These are phyloP conservation scores for Diaporthe nobilis DNA, from an alignment of 2,329 filamentous ascomycete species.

Conservation along the genomic window DNA sequence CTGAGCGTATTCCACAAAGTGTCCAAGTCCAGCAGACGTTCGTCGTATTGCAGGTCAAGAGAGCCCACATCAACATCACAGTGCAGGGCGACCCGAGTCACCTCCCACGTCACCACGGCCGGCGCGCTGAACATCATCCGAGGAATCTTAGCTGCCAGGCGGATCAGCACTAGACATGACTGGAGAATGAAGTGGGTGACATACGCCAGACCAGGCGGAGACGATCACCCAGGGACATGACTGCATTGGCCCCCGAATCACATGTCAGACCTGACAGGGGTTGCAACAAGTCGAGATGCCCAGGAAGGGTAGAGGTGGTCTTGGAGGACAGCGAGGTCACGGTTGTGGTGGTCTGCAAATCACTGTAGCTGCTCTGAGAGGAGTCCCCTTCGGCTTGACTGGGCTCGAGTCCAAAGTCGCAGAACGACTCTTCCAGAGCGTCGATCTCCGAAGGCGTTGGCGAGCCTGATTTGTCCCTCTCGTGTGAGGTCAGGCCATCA, in stretches of 20 bases:
- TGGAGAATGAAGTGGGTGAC: slow-evolving; percentile 4
- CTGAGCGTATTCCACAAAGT: slow-evolving; percentile 52
- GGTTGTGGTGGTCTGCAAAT: background rate
- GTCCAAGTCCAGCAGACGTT: slow-evolving; percentile 59
- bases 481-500: background rate
- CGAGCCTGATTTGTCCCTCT: slow-evolving; percentile 17
- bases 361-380: slow-evolving; percentile 4
- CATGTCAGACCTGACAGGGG: background rate
- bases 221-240: background rate
- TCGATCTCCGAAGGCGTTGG: slow-evolving; percentile 39
- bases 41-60: slow-evolving; percentile 54
- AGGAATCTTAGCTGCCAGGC: slow-evolving; percentile 44
- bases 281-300: background rate
- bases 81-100: slow-evolving; percentile 62
- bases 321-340: background rate
- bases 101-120: slow-evolving; percentile 66
- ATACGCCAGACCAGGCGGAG: slow-evolving; percentile 38
- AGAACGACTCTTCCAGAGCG: slow-evolving; percentile 36
- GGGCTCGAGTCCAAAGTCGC: slow-evolving; percentile 11
- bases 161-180: background rate
- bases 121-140: slow-evolving; percentile 60
- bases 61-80: slow-evolving; percentile 59
- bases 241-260: background rate
- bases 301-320: background rate
- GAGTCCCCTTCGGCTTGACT: background rate